phyloP scores from a whole-genome alignment of 2,329 filamentous ascomycete genomes.

The Sclerotinia spermophila region DNA sequence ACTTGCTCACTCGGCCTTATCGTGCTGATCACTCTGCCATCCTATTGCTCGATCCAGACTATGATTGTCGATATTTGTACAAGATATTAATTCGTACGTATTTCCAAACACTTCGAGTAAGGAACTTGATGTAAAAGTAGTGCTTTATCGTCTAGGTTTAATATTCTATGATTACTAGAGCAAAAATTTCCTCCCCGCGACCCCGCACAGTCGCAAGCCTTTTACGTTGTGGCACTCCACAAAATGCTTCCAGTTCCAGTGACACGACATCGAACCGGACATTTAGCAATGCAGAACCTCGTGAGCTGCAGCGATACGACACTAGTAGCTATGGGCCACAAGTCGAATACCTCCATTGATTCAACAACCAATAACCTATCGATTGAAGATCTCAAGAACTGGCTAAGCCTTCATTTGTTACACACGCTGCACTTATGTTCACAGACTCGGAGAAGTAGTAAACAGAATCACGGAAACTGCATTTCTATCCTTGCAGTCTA shows the following conservation, averaged over 20 bases:
- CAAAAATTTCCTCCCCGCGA: background rate
- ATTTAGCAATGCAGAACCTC: conserved; percentile 17
- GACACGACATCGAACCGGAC: conserved; percentile 20
- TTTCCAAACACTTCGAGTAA: background rate
- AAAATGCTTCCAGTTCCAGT: conserved; percentile 13
- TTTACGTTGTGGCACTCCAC: conserved; percentile 2
- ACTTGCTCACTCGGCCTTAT: background rate
- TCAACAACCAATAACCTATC: conserved; percentile 46
- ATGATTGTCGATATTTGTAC: background rate
- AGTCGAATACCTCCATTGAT: conserved; percentile 49
- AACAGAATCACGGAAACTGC: conserved; percentile 46
- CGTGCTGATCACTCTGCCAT: background rate
- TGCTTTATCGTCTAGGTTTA: background rate
- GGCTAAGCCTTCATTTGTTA: conserved; percentile 46
- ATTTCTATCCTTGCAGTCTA: conserved; percentile 44
- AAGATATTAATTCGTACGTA: background rate
- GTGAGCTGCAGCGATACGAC: conserved; percentile 42
- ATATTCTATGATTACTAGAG: background rate
- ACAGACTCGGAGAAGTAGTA: conserved; percentile 40
- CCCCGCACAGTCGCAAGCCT: background rate
- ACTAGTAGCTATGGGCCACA: conserved; percentile 37
- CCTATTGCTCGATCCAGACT: background rate
- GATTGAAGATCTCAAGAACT: conserved; percentile 42
- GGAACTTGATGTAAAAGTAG: background rate
- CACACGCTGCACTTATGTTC: conserved; percentile 44